Evolutionary conservation across 257 asterid genomes (phyloP).

Genomic region (Plantago major): DNA sequence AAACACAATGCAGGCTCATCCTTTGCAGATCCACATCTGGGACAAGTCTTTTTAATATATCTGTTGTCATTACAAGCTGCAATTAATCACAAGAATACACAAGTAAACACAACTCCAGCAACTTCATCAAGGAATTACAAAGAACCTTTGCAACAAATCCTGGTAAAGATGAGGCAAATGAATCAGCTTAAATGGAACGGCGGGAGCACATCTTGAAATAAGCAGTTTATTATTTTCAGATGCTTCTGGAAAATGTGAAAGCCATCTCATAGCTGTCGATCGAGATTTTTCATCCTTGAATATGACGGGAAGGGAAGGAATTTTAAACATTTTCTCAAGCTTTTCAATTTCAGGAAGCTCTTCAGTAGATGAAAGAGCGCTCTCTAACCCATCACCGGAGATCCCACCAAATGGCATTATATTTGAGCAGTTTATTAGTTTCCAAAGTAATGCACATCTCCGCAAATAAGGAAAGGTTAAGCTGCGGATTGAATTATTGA

Average conservation of each 20-base stretch:
- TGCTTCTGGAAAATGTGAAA: conserved; percentile 48
- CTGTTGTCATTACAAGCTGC: conserved; percentile 31
- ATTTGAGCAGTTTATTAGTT: conserved; percentile 53
- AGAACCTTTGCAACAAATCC: conserved; percentile 89
- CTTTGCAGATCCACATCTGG: conserved; percentile 59
- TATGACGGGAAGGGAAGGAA: conserved; percentile 62
- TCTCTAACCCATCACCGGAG: conserved; percentile 35
- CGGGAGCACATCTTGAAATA: conserved; percentile 59
- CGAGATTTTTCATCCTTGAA: conserved; percentile 50
- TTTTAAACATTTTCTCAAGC: conserved; percentile 69
- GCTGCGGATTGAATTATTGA: conserved; percentile 60
- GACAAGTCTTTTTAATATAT: conserved; percentile 77
- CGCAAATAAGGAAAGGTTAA: conserved; percentile 82
- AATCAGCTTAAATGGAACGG: conserved; percentile 83
- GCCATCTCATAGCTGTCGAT: conserved; percentile 55
- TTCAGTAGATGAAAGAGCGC: conserved; percentile 23
- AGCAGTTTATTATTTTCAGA: conserved; percentile 34
- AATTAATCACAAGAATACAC: conserved; percentile 17
- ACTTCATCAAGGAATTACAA: conserved; percentile 11
- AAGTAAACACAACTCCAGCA: conserved; percentile 8
- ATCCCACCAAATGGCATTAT: conserved; percentile 56
- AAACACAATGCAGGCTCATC: conserved; percentile 91
- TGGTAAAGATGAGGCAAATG: conserved; percentile 75
- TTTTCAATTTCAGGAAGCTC: conserved; percentile 64
- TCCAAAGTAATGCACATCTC: conserved; percentile 92